phyloP scores from a whole-genome alignment of 345 rosid genomes.

The Dovyalis caffra region DNA sequence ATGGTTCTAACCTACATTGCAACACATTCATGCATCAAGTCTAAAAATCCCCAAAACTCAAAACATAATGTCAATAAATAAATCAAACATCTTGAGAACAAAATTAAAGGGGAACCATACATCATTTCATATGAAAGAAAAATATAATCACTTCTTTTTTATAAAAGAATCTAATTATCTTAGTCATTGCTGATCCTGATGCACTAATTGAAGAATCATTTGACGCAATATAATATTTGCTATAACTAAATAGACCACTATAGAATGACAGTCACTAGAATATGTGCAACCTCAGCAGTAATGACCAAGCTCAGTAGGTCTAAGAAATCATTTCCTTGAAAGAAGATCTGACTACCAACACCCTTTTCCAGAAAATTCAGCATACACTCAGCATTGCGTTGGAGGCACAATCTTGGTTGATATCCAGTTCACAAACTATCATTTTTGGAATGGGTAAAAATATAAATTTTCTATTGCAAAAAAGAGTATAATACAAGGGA shows the following conservation, averaged over 20 bases:
- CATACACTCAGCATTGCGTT: no score
- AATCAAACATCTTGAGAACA: conserved; percentile 5
- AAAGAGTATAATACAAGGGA: no score
- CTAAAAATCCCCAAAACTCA: conserved; percentile 11
- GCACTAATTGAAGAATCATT: neutral
- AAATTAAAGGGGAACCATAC: neutral
- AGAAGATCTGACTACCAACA: no score
- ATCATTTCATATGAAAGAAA: conserved; percentile 8
- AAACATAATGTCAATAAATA: neutral
- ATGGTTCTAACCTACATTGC: conserved; percentile 52
- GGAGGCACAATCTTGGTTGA: no score
- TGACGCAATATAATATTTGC: neutral
- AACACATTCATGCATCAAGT: conserved; percentile 12
- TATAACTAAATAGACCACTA: neutral
- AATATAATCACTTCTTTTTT: neutral
- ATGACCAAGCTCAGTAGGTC: neutral
- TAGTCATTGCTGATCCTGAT: no score
- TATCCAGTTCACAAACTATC: no score
- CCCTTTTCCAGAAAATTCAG: no score
- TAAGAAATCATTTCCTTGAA: neutral
- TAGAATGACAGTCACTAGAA: neutral
- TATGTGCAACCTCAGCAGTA: neutral
- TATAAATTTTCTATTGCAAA: no score
- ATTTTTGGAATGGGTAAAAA: no score
- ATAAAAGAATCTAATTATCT: no score